Conservation (phyloP, 2,329 filamentous ascomycete genomes). For the Alternaria ethzedia region DNA sequence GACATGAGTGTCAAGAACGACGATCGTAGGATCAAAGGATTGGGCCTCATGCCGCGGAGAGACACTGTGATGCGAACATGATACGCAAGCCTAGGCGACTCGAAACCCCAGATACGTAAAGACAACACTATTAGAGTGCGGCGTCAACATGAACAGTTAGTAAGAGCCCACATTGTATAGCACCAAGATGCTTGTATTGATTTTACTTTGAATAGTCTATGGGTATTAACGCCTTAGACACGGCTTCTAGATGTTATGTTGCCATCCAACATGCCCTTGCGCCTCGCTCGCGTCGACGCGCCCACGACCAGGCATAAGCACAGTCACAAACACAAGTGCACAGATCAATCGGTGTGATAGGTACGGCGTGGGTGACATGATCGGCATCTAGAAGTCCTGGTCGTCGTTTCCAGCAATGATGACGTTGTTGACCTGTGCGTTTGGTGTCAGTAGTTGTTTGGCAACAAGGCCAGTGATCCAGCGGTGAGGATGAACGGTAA, state of each 20-base stretch:
- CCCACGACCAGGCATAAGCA: not conserved
- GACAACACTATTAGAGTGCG: not conserved
- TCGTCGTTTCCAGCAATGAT: conserved; percentile 89
- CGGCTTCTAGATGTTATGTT: not conserved
- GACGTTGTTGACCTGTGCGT: conserved; percentile 77
- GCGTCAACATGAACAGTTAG: no score
- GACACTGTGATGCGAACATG: not conserved
- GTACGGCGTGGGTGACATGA: not conserved
- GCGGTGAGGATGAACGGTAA: conserved; percentile 9
- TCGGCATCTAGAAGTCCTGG: conserved; percentile 73
- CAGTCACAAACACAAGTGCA: not conserved
- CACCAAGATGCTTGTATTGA: conserved; percentile 10
- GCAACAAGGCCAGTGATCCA: not conserved
- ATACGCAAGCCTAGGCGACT: not conserved
- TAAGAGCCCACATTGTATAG: no score
- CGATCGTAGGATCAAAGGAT: not conserved
- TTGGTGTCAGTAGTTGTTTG: conserved; percentile 14
- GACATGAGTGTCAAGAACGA: not conserved
- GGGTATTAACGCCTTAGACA: not conserved
- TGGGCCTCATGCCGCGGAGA: not conserved
- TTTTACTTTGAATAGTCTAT: conserved; percentile 7
- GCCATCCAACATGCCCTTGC: not conserved
- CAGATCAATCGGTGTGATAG: not conserved
- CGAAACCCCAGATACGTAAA: not conserved
- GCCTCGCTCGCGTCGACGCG: not conserved